Base-by-base conservation (phyloP, 2,329 filamentous ascomycete genomes). In the Geosmithia putterillii region DNA sequence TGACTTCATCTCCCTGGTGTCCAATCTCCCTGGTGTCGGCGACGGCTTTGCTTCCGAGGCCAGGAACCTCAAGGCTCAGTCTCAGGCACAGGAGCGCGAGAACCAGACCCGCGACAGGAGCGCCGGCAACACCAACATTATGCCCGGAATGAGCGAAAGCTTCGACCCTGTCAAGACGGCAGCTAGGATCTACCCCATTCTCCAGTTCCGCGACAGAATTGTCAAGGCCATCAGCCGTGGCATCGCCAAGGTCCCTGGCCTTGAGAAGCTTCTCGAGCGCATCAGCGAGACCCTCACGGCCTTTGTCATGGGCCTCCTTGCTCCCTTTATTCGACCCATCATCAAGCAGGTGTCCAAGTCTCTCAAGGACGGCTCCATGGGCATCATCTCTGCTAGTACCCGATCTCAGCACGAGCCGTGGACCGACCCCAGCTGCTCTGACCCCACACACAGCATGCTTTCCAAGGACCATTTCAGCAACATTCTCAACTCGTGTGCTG, bases 271-370 rank as follows among this genome's bases (percentile, higher is more conserved):
- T n/a, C 79, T 96, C 19, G 90, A 96, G 50, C 90, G 87, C 53
- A 94, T 98, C 54, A 86, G 84, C 44, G 92, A 98, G 65, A 90
- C 85, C 2, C 70, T 98, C 36, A 95, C 90, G 0, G 73, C 95
- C 7, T 96, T 96, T 58, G 78, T 98, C 42, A 74, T 98, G 48
- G 89, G 88, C 6, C 74, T 98, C 1, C 73, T 98, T 17, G 86
- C 92, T 1, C 92, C 92, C 0, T 96, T 94, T 60, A 76, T 98
- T 48, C 79, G 88, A 44, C 92, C 92, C 10, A 83, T 98, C 57
- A 95, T 98, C 61, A 83, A 82, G 42, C 78, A 84, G 43, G 87
- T 90, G 5, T 90, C 87, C 19, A 81, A 89, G 55, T 77, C 79
- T 28, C 71, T 98, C 21, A 94, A 96, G 64, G 75, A 82, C 20